Conservation (phyloP, 148 eudicot species). For the Vaccinium corymbosum region DNA sequence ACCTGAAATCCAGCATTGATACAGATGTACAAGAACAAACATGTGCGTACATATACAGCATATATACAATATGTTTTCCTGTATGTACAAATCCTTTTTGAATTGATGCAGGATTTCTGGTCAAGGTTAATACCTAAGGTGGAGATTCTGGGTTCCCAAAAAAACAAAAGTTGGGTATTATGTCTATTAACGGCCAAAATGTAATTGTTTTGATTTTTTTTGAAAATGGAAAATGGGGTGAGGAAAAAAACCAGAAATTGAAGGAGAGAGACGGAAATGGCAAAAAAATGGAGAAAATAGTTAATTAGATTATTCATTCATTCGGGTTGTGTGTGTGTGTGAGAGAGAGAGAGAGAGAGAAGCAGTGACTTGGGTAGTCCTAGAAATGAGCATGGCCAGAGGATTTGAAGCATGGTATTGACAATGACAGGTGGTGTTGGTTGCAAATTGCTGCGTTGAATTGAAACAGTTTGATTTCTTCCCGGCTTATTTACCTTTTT, state of each 20-base stretch:
- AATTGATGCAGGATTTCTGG: constrained; percentile 35
- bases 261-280: not conserved
- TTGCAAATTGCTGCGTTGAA: not conserved
- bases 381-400: constrained; percentile 21
- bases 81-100: constrained; percentile 6
- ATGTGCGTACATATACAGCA: not conserved
- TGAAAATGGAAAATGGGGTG: not conserved
- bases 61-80: not conserved
- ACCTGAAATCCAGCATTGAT: constrained; percentile 33
- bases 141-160: constrained; percentile 29
- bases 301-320: not conserved
- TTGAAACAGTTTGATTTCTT: not conserved
- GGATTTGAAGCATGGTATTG: not conserved
- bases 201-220: not conserved
- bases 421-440: not conserved
- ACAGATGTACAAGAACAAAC: constrained; percentile 1
- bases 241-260: not conserved
- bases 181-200: not conserved
- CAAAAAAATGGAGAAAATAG: constrained; percentile 10
- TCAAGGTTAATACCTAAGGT: constrained; percentile 22
- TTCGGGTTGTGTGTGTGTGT: not conserved
- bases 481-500: too few relatives aligned
- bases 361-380: not conserved
- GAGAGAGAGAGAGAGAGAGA: not conserved
- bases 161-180: not conserved